A percentile compares a stretch with the other conserved stretches of the same genome.
These are phyloP conservation scores for Termitomyces sp. DNA, from an alignment of 768 basidiomycete species.

Conservation along the genomic window DNA sequence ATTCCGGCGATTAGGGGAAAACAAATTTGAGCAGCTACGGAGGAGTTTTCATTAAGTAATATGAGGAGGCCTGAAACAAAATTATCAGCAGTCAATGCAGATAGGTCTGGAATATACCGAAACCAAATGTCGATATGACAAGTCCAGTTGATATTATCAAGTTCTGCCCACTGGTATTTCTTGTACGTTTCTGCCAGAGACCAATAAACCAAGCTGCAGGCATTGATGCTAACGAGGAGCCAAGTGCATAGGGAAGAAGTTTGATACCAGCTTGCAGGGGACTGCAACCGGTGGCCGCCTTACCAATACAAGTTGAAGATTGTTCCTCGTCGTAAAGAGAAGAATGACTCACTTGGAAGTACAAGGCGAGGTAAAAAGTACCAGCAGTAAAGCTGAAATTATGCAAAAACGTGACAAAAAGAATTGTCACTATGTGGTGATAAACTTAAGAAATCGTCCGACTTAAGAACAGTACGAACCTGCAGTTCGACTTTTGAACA, in stretches of 20 bases:
- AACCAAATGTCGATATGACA: constrained; percentile 60
- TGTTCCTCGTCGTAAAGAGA: constrained; percentile 1
- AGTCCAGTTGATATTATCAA: constrained; percentile 59
- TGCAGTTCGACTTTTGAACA: constrained; percentile 55
- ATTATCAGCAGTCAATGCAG: neutral
- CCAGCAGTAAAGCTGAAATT: constrained; percentile 81
- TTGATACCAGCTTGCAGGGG: constrained; percentile 69
- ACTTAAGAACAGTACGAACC: constrained; percentile 32
- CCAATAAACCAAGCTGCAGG: constrained; percentile 82
- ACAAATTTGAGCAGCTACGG: constrained; percentile 36
- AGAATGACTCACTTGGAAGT: constrained; percentile 56
- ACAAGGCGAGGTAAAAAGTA: constrained; percentile 82
- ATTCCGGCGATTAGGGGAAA: constrained; percentile 70
- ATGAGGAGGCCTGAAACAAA: constrained; percentile 54
- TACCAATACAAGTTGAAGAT: constrained; percentile 2
- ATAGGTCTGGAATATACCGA: constrained; percentile 44
- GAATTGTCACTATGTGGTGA: constrained; percentile 46
- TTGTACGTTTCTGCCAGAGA: constrained; percentile 51
- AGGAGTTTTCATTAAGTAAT: constrained; percentile 50
- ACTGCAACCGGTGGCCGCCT: constrained; percentile 69
- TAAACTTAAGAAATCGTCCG: constrained; percentile 11
- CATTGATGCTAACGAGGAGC: constrained; percentile 80
- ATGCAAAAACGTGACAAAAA: constrained; percentile 71
- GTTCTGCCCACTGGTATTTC: constrained; percentile 61
- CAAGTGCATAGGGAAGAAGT: constrained; percentile 80